A percentile compares a stretch with the other conserved stretches of the same genome.
These are phyloP conservation scores for Boletus rubroflammeus DNA, from an alignment of 768 basidiomycete genomes.

Conservation along the genomic window DNA sequence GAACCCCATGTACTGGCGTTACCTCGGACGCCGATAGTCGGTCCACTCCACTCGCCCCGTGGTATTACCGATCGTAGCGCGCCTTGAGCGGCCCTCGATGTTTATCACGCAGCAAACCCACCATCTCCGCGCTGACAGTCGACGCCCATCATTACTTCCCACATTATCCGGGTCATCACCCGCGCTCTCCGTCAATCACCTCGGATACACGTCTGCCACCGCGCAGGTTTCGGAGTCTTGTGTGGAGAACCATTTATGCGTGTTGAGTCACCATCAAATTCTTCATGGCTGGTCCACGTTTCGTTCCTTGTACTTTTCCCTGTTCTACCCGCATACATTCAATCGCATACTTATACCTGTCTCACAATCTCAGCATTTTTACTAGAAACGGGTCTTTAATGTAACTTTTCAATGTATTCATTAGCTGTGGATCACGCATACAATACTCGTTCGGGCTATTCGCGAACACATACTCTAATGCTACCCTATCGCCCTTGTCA, in stretches of 20 bases:
- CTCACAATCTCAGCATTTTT: slow-evolving; percentile 23
- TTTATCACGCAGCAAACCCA: not conserved
- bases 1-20: slow-evolving; percentile 43
- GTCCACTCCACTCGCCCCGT: not conserved
- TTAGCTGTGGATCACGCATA: slow-evolving; percentile 19
- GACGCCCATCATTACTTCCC: slow-evolving; percentile 5
- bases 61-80: slow-evolving; percentile 3
- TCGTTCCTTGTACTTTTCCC: not conserved
- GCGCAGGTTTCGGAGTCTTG: slow-evolving; percentile 4
- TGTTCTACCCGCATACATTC: slow-evolving; percentile 5
- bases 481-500: not conserved
- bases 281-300: slow-evolving; percentile 20
- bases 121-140: slow-evolving; percentile 2
- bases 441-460: slow-evolving; percentile 22
- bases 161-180: slow-evolving; percentile 2
- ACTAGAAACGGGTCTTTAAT: slow-evolving; percentile 27
- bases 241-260: slow-evolving; percentile 3
- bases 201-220: slow-evolving; percentile 5
- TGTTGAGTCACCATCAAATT: slow-evolving; percentile 10
- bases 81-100: not conserved
- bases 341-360: slow-evolving; percentile 27
- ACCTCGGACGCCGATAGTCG: slow-evolving; percentile 42
- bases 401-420: slow-evolving; percentile 25
- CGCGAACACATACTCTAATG: not conserved
- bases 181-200: not conserved